phyloP scores from a whole-genome alignment of 23 red algal species.

The Cyanidium caldarium region DNA sequence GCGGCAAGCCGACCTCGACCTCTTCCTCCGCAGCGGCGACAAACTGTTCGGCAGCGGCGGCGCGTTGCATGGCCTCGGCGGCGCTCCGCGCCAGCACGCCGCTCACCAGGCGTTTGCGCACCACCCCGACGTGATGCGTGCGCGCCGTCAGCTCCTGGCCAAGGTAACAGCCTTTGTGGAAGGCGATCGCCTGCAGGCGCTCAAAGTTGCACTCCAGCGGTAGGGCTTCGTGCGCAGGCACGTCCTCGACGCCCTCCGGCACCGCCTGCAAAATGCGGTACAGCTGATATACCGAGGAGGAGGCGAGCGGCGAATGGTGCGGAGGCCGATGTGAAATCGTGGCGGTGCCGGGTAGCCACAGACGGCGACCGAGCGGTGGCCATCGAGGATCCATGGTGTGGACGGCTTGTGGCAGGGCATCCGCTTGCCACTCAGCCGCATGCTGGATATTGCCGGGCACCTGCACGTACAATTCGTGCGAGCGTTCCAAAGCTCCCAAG shows the following conservation, averaged over 20 bases:
- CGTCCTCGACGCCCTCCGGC: constrained; percentile 30
- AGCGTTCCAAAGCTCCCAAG: constrained; percentile 6
- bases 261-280: constrained; percentile 42
- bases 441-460: background rate
- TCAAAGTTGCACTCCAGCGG: constrained; percentile 69
- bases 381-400: background rate
- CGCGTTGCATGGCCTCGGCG: background rate
- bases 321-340: background rate
- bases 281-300: constrained; percentile 10
- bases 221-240: constrained; percentile 15
- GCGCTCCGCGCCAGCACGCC: background rate
- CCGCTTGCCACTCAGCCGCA: background rate
- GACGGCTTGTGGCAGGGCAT: background rate
- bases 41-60: background rate
- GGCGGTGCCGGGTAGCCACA: background rate
- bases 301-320: background rate
- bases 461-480: constrained; percentile 1
- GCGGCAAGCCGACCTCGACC: too few relatives aligned
- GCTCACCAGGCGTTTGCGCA: constrained; percentile 39
- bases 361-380: background rate
- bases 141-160: constrained; percentile 87
- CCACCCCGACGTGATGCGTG: constrained; percentile 59
- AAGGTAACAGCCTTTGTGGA: constrained; percentile 91
- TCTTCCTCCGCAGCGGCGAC: background rate
- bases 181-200: constrained; percentile 39